These are phyloP conservation scores for Scedosporium dehoogii DNA, from an alignment of 2,329 filamentous ascomycete genomes.

Conservation along the genomic window DNA sequence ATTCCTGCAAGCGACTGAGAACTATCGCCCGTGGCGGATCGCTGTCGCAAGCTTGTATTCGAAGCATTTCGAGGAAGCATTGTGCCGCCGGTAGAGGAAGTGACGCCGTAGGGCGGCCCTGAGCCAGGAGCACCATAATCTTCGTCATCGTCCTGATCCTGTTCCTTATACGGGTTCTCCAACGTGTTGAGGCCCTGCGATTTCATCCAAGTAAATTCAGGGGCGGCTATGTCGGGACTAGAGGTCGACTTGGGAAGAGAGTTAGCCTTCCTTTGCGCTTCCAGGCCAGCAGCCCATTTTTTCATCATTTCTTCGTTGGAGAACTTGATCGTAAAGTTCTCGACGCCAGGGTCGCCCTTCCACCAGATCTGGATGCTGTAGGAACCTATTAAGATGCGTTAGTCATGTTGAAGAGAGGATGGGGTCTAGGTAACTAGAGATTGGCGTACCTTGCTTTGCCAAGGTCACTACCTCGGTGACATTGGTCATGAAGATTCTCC, in stretches of 20 bases:
- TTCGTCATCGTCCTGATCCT: conserved; percentile 54
- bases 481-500: conserved; percentile 98
- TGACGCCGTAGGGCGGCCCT: conserved; percentile 4
- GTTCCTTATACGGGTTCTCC: conserved; percentile 71
- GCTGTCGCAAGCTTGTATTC: conserved; percentile 62
- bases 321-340: conserved; percentile 94
- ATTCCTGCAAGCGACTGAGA: conserved; percentile 46
- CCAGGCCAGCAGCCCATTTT: conserved; percentile 78
- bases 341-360: conserved; percentile 92
- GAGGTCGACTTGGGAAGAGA: conserved; percentile 32
- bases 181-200: conserved; percentile 43
- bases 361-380: conserved; percentile 97
- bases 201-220: conserved; percentile 74
- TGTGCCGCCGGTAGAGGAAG: conserved; percentile 24
- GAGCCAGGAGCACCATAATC: conserved; percentile 23
- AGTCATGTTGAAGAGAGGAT: neutral
- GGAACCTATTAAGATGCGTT: conserved; percentile 50
- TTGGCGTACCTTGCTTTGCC: conserved; percentile 82
- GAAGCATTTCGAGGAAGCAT: conserved; percentile 56
- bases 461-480: conserved; percentile 89
- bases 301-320: conserved; percentile 85
- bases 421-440: no score
- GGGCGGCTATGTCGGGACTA: conserved; percentile 42
- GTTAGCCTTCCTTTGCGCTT: conserved; percentile 61
- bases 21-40: conserved; percentile 68